Evolutionary conservation across 164 flowering plant genomes (phyloP).

Genomic region (Berberis vulgaris): DNA sequence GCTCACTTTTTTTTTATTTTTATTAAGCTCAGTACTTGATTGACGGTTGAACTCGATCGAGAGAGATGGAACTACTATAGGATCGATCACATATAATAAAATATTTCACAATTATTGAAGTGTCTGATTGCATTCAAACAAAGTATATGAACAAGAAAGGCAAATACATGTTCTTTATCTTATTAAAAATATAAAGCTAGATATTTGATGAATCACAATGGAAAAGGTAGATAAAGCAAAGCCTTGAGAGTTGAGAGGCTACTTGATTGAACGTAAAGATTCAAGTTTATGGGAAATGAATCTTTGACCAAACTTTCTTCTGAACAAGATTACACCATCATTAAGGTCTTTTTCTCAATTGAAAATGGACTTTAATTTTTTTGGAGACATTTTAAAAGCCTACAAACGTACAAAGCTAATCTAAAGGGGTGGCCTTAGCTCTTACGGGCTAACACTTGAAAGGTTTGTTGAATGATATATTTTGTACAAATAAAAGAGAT

Average conservation of each 20-base stretch:
- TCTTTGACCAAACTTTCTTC: conserved; percentile 14
- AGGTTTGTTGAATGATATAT: background rate
- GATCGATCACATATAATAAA: background rate
- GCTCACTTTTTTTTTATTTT: no score
- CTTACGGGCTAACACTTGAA: background rate
- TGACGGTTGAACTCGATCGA: no score
- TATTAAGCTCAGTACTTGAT: no score
- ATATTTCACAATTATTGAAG: background rate
- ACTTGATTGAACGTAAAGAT: background rate
- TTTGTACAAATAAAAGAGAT: background rate
- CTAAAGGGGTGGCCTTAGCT: conserved; percentile 2
- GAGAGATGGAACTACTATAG: background rate
- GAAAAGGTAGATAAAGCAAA: background rate
- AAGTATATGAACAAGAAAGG: background rate
- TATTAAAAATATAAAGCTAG: background rate
- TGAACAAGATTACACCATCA: conserved; percentile 4
- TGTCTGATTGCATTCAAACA: background rate
- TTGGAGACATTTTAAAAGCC: no score
- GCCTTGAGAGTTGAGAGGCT: no score
- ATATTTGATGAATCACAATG: background rate
- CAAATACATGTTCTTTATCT: conserved; percentile 4
- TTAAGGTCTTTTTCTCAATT: no score
- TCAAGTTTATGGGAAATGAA: conserved; percentile 1
- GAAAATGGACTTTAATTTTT: no score
- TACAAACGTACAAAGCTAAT: background rate